Evolutionary conservation across 1,284 basidiomycete genomes (phyloP).

Genomic region (Cryptococcus wingfieldii): DNA sequence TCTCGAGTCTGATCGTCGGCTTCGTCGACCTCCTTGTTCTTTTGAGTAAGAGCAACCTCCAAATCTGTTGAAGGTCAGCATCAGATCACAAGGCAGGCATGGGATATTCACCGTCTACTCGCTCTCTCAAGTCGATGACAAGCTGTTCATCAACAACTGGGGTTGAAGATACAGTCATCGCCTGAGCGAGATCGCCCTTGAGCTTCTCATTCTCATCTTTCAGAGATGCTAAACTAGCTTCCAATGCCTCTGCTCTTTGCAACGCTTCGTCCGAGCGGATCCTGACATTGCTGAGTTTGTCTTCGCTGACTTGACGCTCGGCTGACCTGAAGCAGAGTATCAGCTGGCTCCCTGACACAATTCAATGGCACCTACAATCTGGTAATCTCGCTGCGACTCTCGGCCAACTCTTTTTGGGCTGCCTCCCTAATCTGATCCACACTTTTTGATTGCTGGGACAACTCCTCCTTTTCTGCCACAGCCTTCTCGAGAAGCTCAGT

Average conservation of each 20-base stretch:
- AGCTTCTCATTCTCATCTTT: slow-evolving; percentile 8
- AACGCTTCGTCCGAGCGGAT: no score
- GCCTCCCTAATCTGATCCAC: not conserved
- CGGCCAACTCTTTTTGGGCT: not conserved
- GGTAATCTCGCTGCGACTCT: not conserved
- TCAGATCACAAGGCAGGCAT: not conserved
- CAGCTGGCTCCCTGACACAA: not conserved
- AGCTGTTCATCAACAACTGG: slow-evolving; percentile 3
- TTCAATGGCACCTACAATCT: slow-evolving; percentile 2
- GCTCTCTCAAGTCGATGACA: slow-evolving; percentile 13
- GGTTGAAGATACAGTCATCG: not conserved
- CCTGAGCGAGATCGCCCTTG: slow-evolving; percentile 3
- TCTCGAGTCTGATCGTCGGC: slow-evolving; percentile 34
- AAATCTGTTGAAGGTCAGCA: slow-evolving; percentile 21
- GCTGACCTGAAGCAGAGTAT: not conserved
- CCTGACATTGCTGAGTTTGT: not conserved
- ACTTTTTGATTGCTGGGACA: not conserved
- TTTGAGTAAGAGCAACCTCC: slow-evolving; percentile 24
- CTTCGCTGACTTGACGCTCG: not conserved
- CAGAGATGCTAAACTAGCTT: not conserved
- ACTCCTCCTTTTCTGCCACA: not conserved
- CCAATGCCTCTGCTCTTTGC: no score
- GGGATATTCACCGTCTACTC: slow-evolving; percentile 18
- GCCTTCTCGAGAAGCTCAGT: not conserved
- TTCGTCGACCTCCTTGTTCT: slow-evolving; percentile 37